Evolutionary conservation across 129 eudicot genomes (phyloP), one percentile per base, ranked within the genome.

Genomic region (Mikania micrantha): DNA sequence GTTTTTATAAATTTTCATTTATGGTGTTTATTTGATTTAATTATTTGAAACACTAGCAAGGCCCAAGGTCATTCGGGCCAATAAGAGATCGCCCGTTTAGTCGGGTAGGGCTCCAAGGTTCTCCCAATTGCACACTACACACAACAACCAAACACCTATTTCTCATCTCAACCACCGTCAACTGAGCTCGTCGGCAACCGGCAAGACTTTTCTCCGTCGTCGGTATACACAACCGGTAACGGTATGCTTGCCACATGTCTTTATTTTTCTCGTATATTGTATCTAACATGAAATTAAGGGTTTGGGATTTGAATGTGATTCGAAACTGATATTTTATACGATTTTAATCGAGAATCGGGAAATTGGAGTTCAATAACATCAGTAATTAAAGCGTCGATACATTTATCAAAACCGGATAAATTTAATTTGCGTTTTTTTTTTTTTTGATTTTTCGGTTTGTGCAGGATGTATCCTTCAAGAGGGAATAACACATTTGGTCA

Each of bases 391-490:
- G 25, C 25, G 48, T 45, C 15, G 36, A 60, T 60, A 19, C 20
- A 45, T 12, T 24, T 66, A 32, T 66, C n/a, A 20, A 32, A 66
- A 19, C 16, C 27, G 40, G 6, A 22, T 6, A 47, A 32, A 54
- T 68, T 76, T 60, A 60, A 68, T 60, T 3, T 49, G 27, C 19
- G 45, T 40, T 21, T 56, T 5, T 56, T 57, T 45, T 67, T 20
- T 47, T 12, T 58, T 7, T 45, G 74, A 40, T 48, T 44, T 39
- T 58, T 12, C 5, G 45, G 61, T 21, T 22, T 21, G 20, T 58
- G 29, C 36, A 65, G 45, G 48, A 93, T 93, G 98, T 88, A 86
- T 72, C 80, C 88, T 48, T 82, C 98, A 12, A 77, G 98, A 62
- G 98, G 98, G 71, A 78, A 74, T 75, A 82, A 57, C 74, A 63